Conservation (phyloP, 495 filamentous ascomycete species). For the Glarea lozoyensis region DNA sequence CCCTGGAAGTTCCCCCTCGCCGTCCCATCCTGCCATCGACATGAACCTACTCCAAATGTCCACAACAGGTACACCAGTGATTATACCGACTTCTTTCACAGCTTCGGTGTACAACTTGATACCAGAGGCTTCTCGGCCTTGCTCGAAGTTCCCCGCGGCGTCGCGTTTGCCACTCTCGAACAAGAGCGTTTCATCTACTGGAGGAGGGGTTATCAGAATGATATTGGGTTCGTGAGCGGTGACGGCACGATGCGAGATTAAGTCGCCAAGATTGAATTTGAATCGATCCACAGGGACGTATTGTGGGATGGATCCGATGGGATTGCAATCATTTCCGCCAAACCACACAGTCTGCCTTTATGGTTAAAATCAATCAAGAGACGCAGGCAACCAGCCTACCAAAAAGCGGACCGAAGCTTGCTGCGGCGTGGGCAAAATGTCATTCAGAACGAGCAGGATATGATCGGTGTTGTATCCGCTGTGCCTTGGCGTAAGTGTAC, state of each 20-base stretch:
- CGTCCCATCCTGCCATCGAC: slow-evolving; percentile 45
- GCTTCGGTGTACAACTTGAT: slow-evolving; percentile 53
- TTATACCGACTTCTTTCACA: slow-evolving; percentile 41
- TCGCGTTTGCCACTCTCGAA: slow-evolving; percentile 16
- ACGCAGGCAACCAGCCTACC: too few relatives aligned
- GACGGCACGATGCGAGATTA: slow-evolving; percentile 47
- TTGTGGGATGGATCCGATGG: slow-evolving; percentile 27
- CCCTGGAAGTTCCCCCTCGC: slow-evolving; percentile 41
- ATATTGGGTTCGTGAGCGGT: slow-evolving; percentile 48
- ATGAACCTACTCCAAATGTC: slow-evolving; percentile 59
- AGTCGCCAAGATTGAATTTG: slow-evolving; percentile 45
- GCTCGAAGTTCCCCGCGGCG: slow-evolving; percentile 21
- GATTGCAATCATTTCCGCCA: slow-evolving; percentile 59
- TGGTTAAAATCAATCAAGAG: too few relatives aligned
- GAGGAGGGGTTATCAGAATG: slow-evolving; percentile 56
- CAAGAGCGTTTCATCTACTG: slow-evolving; percentile 52
- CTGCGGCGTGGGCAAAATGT: slow-evolving; percentile 47
- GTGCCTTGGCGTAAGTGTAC: slow-evolving; percentile 9
- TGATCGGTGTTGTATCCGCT: slow-evolving; percentile 58
- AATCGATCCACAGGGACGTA: slow-evolving; percentile 52
- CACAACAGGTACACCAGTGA: slow-evolving; percentile 42
- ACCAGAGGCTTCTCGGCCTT: slow-evolving; percentile 40
- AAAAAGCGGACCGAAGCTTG: slow-evolving; percentile 49
- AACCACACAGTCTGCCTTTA: slow-evolving; percentile 62
- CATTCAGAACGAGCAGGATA: slow-evolving; percentile 45